Conservation (phyloP, 2,329 filamentous ascomycete genomes). For the Leptographium wingfieldii region DNA sequence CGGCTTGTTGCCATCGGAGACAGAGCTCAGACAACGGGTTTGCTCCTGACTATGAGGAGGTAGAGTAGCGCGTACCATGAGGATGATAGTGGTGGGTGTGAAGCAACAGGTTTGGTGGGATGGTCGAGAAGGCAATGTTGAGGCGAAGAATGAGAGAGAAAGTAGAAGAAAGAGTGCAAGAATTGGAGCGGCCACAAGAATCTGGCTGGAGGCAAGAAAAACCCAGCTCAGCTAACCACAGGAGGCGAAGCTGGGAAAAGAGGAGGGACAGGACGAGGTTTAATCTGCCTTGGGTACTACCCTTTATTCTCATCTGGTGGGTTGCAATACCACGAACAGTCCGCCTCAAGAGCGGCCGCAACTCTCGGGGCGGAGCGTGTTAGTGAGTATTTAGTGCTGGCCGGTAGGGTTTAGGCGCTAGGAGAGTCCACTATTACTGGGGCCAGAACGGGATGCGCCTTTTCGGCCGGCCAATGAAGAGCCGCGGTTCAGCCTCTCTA, state of each 20-base stretch:
- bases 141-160: not conserved
- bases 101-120: not conserved
- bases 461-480: not conserved
- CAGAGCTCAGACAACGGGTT: too few relatives aligned
- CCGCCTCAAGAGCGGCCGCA: not conserved
- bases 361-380: not conserved
- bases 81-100: not conserved
- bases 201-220: too few relatives aligned
- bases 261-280: too few relatives aligned
- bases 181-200: not conserved
- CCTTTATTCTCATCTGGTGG: not conserved
- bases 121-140: not conserved
- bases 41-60: not conserved
- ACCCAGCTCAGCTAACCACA: too few relatives aligned
- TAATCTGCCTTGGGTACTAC: too few relatives aligned
- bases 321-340: not conserved
- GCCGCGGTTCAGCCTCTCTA: not conserved
- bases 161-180: not conserved
- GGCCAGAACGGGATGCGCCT: not conserved
- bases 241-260: too few relatives aligned
- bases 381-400: not conserved
- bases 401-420: not conserved
- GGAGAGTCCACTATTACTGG: not conserved
- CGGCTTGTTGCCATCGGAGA: too few relatives aligned
- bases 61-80: not conserved